Base-by-base conservation (phyloP, 2,329 filamentous ascomycete species). In the Hansfordia pulvinata region DNA sequence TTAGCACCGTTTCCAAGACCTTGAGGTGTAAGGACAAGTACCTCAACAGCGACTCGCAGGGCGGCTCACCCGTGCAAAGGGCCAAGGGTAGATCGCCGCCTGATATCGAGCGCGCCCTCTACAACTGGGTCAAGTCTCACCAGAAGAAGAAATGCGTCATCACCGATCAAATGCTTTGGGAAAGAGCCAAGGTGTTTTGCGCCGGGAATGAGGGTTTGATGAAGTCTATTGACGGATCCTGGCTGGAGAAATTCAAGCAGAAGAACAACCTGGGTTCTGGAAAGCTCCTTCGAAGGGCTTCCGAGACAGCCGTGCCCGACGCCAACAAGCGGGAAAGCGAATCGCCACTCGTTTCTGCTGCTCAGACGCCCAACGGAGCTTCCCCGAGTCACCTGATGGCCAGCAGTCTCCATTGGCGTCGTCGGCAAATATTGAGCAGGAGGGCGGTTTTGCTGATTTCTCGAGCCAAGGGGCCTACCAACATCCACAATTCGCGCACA, bases 1-100 rank as follows among this genome's bases (percentile, higher is more conserved):
- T 30, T 51, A 98, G 90, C 58, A 98, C 90, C 25, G 90, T 98
- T n/a, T 98, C 90, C 29, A 98, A 98, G 50, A 90, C 96, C 29
- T 56, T 98, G 37, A 76, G 88, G 28, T 78, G 93, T 45, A 93
- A 88, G 57, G 90, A 98, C 36, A 90, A 92, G 50, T 96, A 93
- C 53, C 67, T 96, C 10, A 80, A 77, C 44, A 73, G 74, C 28
- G 82, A 82, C 44, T 85, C 83, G 50, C 79, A 76, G 39, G 83
- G 64, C 47, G 71, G 68, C 39, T 88, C 85, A 23, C 81, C 83
- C 5, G 69, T 80, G 38, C 93, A 90, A 52, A 77, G 80, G 38
- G 62, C 69, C 30, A 93, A 93, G 56, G 77, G 81, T 28, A 90
- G 88, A 50, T 78, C 64, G 72, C 42, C 44, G 25, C 84, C 83